Evolutionary conservation across 2,329 filamentous ascomycete species (phyloP), one percentile per base, ranked within the genome.

Genomic region (Trichophyton equinum): DNA sequence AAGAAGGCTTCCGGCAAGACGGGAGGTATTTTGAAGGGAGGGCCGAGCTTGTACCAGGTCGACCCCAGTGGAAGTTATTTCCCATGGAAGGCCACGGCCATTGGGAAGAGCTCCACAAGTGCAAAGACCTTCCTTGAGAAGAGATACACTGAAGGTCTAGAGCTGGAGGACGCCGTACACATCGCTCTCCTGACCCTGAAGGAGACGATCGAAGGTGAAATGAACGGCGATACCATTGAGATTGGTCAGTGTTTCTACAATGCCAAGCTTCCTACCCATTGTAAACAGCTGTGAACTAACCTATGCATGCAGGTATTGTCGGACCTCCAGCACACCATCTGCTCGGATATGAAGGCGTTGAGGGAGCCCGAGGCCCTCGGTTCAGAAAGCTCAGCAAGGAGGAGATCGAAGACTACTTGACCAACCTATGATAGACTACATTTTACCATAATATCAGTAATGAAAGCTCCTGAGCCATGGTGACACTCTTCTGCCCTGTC

Each of bases 71-170:
- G 94, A 68, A 95, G 89, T 75, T 99, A 99, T 75, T 99, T 96
- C 75, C 94, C 94, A 3, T 99, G 94, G 94, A 99, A 99, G 81
- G 94, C 94, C 47, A 99, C 94, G 57, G 94, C 94, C 59, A 99
- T 99, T 71, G 94, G 94, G 71, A 99, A 99, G 84, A 95, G 91
- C 72, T 94, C 94, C 59, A 96, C 94, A 46, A 95, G 91, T 70
- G 94, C 94, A 61, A 99, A 99, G 85, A 99, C 94, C 0, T 99
- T 99, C 79, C 77, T 99, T 73, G 94, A 99, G 82, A 99, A 99
- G 86, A 83, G 94, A 77, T 99, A 97, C 78, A 96, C 91, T 3
- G 94, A 99, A 73, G 91, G 91, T 46, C 78, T 99, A 72, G 94
- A 99, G 81, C 80, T 99, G 65, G 94, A 99, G 77, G 94, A 99